Conservation (phyloP, 331 rosid species). For the Quercus phellos region DNA sequence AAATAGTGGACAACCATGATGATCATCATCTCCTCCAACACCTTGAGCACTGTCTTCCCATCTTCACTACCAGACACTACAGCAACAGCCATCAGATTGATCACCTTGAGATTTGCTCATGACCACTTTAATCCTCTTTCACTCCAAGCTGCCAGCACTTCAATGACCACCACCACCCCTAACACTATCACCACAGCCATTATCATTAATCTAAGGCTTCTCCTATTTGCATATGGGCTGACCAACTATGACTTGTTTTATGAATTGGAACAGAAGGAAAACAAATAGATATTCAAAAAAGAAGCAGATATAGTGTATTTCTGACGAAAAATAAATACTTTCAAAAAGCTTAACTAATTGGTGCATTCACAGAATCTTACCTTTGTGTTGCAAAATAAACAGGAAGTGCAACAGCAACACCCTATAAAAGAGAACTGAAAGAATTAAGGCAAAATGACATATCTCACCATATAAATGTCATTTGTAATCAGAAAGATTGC, state of each 20-base stretch:
- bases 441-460: background rate
- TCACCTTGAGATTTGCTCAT: background rate
- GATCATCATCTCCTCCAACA: background rate
- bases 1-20: background rate
- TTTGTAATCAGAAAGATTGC: background rate
- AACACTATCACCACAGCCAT: background rate
- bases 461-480: background rate
- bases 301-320: background rate
- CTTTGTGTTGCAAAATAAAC: conserved; percentile 94
- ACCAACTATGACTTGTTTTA: background rate
- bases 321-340: conserved; percentile 1
- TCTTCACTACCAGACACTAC: background rate
- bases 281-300: background rate
- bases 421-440: conserved; percentile 46
- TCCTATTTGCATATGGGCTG: background rate
- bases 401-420: conserved; percentile 98
- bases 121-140: background rate
- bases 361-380: conserved; percentile 39
- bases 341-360: conserved; percentile 7
- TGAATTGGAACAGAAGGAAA: background rate
- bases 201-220: background rate
- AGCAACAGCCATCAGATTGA: background rate
- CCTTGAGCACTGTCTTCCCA: background rate
- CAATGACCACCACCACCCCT: background rate
- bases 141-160: background rate